phyloP scores from a whole-genome alignment of 129 eudicot species.

The Ambrosia artemisiifolia region DNA sequence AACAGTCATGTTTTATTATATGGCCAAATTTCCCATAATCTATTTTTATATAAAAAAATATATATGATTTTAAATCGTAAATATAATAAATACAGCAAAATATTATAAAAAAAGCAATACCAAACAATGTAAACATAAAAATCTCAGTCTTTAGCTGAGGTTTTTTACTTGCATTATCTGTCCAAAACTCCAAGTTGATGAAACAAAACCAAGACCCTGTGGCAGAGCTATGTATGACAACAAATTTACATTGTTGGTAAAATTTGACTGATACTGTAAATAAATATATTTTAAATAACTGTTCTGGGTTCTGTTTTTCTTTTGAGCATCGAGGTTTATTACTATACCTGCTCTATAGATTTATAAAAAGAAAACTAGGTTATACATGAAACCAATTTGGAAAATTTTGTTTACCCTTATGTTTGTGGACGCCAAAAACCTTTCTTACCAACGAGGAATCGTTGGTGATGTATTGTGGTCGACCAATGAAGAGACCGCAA shows the following conservation, averaged over 20 bases:
- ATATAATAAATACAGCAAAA: not conserved
- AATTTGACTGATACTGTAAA: conserved; percentile 10
- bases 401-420: conserved; percentile 9
- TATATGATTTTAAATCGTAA: not conserved
- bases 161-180: conserved; percentile 5
- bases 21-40: not conserved
- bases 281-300: not conserved
- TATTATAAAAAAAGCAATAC: not conserved
- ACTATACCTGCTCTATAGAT: conserved; percentile 18
- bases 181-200: not conserved
- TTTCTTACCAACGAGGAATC: conserved; percentile 70
- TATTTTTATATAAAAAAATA: not conserved
- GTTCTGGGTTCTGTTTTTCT: conserved; percentile 5
- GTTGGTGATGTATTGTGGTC: conserved; percentile 39
- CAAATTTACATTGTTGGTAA: conserved; percentile 1
- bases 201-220: not conserved
- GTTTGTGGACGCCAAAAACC: conserved; percentile 74
- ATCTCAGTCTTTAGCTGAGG: not conserved
- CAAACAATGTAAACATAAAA: not conserved
- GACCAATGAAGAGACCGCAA: conserved; percentile 78
- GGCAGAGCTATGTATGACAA: not conserved
- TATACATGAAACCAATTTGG: conserved; percentile 13
- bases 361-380: conserved; percentile 2
- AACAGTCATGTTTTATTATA: not conserved
- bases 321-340: conserved; percentile 15